Evolutionary conservation across 192 early-diverging fungal genomes (phyloP), one percentile per base, ranked within the genome.

Genomic region (Coemansia sp.): DNA sequence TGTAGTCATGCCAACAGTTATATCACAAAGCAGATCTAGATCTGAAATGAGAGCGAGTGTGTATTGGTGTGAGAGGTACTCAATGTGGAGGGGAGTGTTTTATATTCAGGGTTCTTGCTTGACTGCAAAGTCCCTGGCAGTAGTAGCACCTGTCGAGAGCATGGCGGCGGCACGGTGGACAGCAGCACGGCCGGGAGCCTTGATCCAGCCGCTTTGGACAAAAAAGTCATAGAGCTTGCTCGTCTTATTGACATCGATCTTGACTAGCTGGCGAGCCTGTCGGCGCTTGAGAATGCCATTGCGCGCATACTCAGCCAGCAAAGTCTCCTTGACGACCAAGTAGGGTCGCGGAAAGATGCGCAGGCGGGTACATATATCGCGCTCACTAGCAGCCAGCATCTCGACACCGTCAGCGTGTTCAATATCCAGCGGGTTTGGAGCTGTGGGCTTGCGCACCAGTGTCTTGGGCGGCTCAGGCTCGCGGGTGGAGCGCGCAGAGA

Each of bases 171-270:
- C 57, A 31, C 57, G 57, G 31, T 57, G 58, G 24, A 69, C 58
- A 33, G 40, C 63, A 20, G 69, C 18, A n/a, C 66, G 69, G 15
- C 65, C 66, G 5, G 69, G 72, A 16, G 86, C 76, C 57, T 91
- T 89, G 76, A 98, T 92, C 97, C 97, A 98, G 7, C 96, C 95
- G 76, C 87, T 92, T 65, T 92, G 88, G 10, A 96, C 89, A 76
- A 97, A 99, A 77, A 97, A 97, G 71, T 98, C 94, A 70, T 92
- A 97, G 10, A 99, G 89, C 72, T 87, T 78, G 73, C 87, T 87
- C 3, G 95, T 92, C 76, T 95, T 98, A 83, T 91, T 90, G 5
- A 91, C 92, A 76, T 99, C 97, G 66, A 98, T 96, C 80, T 93
- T 94, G 81, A 96, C 90, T 64, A 99, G 72, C 53, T 92, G 87